Evolutionary conservation across 495 filamentous ascomycete genomes (phyloP).

Genomic region (Pseudevernia furfuracea): DNA sequence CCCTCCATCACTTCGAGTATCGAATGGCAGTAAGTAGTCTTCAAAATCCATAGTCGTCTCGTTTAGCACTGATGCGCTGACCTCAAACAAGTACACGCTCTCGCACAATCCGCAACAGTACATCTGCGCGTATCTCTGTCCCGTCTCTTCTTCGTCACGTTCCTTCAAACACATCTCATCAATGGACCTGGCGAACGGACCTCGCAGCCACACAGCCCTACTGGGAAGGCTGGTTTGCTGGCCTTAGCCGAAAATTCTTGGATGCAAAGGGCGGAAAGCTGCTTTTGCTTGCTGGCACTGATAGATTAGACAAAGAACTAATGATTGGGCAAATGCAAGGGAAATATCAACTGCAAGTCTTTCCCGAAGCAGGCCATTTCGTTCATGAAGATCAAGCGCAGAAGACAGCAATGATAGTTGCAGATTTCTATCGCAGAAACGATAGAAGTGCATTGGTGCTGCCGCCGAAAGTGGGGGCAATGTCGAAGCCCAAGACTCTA

Average conservation of each 20-base stretch:
- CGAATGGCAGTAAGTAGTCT: slow-evolving; percentile 72
- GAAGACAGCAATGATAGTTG: slow-evolving; percentile 73
- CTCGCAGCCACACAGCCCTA: slow-evolving; percentile 77
- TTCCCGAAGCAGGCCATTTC: slow-evolving; percentile 82
- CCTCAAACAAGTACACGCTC: slow-evolving; percentile 52
- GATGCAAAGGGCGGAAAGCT: slow-evolving; percentile 78
- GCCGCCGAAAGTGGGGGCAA: slow-evolving; percentile 76
- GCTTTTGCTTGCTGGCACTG: slow-evolving; percentile 84
- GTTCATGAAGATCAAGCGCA: slow-evolving; percentile 90
- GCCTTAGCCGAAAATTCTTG: slow-evolving; percentile 83
- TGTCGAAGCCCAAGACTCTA: slow-evolving; percentile 31
- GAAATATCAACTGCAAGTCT: slow-evolving; percentile 91
- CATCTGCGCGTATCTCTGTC: slow-evolving; percentile 78
- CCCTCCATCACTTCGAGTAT: slow-evolving; percentile 66
- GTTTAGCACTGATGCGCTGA: slow-evolving; percentile 9
- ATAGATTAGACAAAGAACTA: slow-evolving; percentile 86
- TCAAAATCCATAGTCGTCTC: slow-evolving; percentile 7
- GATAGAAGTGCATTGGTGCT: slow-evolving; percentile 76
- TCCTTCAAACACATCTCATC: slow-evolving; percentile 33
- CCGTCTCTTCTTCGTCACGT: slow-evolving; percentile 62
- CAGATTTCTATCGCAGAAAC: slow-evolving; percentile 87
- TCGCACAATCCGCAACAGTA: slow-evolving; percentile 76
- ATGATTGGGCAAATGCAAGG: slow-evolving; percentile 99
- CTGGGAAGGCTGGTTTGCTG: slow-evolving; percentile 91
- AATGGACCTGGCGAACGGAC: slow-evolving; percentile 83